These are phyloP conservation scores for Nymphaea thermarum DNA, from an alignment of 164 flowering plant genomes.

Conservation along the genomic window DNA sequence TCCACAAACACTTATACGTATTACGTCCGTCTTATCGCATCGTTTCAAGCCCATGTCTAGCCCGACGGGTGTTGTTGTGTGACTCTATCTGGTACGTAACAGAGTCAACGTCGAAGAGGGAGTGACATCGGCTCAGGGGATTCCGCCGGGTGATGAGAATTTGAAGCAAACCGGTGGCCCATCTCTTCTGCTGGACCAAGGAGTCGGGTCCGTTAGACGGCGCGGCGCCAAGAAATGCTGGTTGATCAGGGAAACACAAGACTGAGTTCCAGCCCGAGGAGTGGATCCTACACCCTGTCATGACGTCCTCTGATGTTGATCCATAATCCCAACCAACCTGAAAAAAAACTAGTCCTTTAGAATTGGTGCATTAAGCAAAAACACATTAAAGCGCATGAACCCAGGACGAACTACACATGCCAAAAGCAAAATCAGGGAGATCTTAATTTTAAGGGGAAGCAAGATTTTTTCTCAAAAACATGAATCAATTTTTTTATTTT, in stretches of 20 bases:
- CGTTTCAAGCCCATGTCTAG: too few relatives aligned
- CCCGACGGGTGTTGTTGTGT: too few relatives aligned
- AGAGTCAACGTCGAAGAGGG: too few relatives aligned
- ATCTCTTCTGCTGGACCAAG: conserved; percentile 39
- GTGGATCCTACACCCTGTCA: conserved; percentile 47
- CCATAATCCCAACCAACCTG: conserved; percentile 64
- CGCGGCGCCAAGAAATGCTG: conserved; percentile 45
- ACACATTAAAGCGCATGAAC: not conserved
- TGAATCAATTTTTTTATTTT: too few relatives aligned
- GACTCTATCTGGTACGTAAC: too few relatives aligned
- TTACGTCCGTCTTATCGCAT: too few relatives aligned
- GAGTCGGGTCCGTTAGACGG: conserved; percentile 22
- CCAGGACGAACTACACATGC: not conserved
- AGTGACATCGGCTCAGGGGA: too few relatives aligned
- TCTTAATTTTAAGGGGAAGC: too few relatives aligned
- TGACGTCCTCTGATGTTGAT: conserved; percentile 33
- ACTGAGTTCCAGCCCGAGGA: conserved; percentile 32
- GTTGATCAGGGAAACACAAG: conserved; percentile 18
- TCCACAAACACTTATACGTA: too few relatives aligned
- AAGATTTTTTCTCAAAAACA: too few relatives aligned
- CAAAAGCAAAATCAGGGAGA: not conserved
- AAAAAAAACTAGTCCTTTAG: not conserved
- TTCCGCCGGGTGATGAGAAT: conserved; percentile 20
- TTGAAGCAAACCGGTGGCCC: conserved; percentile 51
- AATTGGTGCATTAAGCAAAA: not conserved